phyloP scores from a whole-genome alignment of 352 stramenopile species.

The Phytophthora pseudosyringae region DNA sequence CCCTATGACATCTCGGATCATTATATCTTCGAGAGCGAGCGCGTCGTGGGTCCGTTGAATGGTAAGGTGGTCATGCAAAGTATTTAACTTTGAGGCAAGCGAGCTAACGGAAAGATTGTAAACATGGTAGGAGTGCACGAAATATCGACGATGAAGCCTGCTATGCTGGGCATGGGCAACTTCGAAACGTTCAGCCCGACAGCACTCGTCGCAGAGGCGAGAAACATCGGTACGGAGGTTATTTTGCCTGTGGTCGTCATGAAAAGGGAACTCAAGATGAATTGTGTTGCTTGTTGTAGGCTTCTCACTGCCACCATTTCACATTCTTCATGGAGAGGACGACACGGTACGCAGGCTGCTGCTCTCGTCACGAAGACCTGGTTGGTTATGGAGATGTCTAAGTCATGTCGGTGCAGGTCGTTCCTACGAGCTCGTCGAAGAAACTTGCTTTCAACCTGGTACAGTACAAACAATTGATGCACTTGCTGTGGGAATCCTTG shows the following conservation, averaged over 20 bases:
- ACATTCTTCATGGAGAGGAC: slow-evolving; percentile 62
- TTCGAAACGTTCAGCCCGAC: slow-evolving; percentile 65
- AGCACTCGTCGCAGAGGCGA: slow-evolving; percentile 38
- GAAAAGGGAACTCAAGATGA: not conserved
- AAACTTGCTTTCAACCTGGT: slow-evolving; percentile 63
- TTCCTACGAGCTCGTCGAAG: slow-evolving; percentile 62
- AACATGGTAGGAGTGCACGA: slow-evolving; percentile 58
- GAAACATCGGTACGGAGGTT: slow-evolving; percentile 20
- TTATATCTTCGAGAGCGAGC: slow-evolving; percentile 73
- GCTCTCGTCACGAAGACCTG: not conserved
- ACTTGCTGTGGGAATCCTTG: not conserved
- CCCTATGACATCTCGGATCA: slow-evolving; percentile 83
- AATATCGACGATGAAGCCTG: slow-evolving; percentile 81
- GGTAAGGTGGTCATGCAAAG: slow-evolving; percentile 17
- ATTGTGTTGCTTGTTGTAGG: slow-evolving; percentile 21
- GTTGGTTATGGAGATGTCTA: not conserved
- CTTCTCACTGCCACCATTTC: slow-evolving; percentile 53
- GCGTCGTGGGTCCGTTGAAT: slow-evolving; percentile 56
- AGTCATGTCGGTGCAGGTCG: slow-evolving; percentile 39
- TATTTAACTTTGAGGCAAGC: not conserved
- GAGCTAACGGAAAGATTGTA: not conserved
- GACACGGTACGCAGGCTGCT: slow-evolving; percentile 40
- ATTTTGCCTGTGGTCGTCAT: not conserved
- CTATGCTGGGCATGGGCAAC: slow-evolving; percentile 65
- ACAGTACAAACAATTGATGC: slow-evolving; percentile 33